These are phyloP conservation scores for Tuber aestivum DNA, from an alignment of 495 filamentous ascomycete species.

Conservation along the genomic window DNA sequence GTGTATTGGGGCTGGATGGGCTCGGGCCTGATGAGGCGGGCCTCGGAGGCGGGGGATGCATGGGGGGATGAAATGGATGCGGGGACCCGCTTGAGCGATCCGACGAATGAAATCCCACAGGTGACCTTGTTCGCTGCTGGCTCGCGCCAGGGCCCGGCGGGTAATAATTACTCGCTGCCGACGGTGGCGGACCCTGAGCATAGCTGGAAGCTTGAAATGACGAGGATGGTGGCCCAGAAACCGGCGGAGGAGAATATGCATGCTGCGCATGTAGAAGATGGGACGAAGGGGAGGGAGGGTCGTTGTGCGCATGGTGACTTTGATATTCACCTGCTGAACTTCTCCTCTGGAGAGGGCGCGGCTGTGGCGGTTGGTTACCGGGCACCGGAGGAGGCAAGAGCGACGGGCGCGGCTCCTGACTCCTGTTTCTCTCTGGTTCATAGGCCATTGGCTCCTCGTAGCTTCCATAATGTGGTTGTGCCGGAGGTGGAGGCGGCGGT, in stretches of 20 bases:
- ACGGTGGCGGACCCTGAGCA: constrained; percentile 35
- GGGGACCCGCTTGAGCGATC: constrained; percentile 40
- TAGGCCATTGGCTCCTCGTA: constrained; percentile 32
- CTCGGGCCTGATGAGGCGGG: constrained; percentile 38
- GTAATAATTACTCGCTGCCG: constrained; percentile 41
- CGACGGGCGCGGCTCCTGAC: constrained; percentile 45
- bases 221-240: constrained; percentile 34
- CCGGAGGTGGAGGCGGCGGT: constrained; percentile 24
- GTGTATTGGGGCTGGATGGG: constrained; percentile 32
- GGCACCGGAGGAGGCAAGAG: constrained; percentile 46
- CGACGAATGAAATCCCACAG: constrained; percentile 36
- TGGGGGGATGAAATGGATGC: constrained; percentile 40
- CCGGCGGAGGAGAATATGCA: constrained; percentile 40
- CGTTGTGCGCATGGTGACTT: constrained; percentile 30
- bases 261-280: constrained; percentile 41
- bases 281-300: constrained; percentile 44
- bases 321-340: constrained; percentile 40
- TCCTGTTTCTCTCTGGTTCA: constrained; percentile 28
- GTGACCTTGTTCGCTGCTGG: constrained; percentile 40
- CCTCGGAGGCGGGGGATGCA: constrained; percentile 30
- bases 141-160: constrained; percentile 32
- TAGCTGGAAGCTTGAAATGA: constrained; percentile 30
- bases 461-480: constrained; percentile 17
- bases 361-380: constrained; percentile 41
- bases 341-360: constrained; percentile 35